Evolutionary conservation across 1,284 basidiomycete species (phyloP), one percentile per base, ranked within the genome.

Genomic region (Naganishia liquefaciens): DNA sequence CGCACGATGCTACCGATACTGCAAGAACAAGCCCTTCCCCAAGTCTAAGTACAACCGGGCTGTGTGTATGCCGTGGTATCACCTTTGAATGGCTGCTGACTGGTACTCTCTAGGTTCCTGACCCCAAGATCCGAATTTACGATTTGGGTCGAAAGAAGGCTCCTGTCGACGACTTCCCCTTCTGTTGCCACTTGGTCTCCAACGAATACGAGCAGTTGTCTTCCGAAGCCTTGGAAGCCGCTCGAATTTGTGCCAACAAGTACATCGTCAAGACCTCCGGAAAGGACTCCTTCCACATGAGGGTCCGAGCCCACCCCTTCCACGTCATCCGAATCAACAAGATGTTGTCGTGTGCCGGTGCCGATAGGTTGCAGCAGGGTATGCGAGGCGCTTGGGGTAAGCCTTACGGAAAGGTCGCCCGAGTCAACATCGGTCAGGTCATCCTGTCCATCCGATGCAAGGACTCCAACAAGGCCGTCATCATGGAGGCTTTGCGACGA

Each of bases 331-430:
- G 95, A 73, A 98, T 97, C 89, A 97, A 99, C 91, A 99, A 99
- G 88, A 98, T 97, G 91, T 91, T 98, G 85, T 92, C 90, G 68
- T 97, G 95, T 81, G 95, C 95, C 74, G 95, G 95, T 79, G 94
- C 95, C 75, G 95, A 98, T 93, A 85, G 77, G 81, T 88, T 94
- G 73, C 94, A 98, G 82, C 96, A 95, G 67, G 95, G 95, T 82
- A 98, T 99, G 95, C 92, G 95, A 84, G 95, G 95, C 75, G 95
- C 95, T 68, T 99, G 94, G 93, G 95, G 95, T 75, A 97, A 98
- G 84, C 94, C 95, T 57, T 98, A 96, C 81, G 95, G 64, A 54
- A 54, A 46, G 51, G 64, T 62, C 51, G 64, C 64, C 54, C 58
- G 64, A 54, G 64, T 66, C 58, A 62, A 62, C 64, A 66, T 66